Conservation (phyloP, 2,329 filamentous ascomycete species). For the Sarocladium brachiariae region DNA sequence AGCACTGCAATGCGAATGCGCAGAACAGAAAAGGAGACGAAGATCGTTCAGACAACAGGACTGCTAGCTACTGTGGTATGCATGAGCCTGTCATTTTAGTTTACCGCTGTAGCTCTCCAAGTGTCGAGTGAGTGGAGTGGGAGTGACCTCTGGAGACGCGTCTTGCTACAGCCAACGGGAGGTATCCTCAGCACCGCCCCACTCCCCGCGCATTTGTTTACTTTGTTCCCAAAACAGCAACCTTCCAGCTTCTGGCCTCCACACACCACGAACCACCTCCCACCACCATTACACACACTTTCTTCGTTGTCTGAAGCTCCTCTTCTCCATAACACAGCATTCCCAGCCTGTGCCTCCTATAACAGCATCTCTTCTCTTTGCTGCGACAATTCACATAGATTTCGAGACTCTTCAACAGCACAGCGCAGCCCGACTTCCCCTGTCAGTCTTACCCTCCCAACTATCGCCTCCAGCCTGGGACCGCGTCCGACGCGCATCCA, state of each 20-base stretch:
- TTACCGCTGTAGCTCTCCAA: no score
- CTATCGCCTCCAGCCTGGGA: slow-evolving; percentile 13
- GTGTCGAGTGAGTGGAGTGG: no score
- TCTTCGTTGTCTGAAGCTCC: not conserved
- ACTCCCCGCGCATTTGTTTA: slow-evolving; percentile 10
- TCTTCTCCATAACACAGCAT: slow-evolving; percentile 4
- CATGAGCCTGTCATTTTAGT: no score
- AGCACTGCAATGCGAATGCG: slow-evolving; percentile 5
- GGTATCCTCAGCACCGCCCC: slow-evolving; percentile 1
- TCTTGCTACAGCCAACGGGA: not conserved
- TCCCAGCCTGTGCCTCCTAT: not conserved
- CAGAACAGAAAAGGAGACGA: not conserved
- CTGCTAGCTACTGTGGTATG: no score
- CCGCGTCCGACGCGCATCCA: slow-evolving; percentile 18
- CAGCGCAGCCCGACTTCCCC: not conserved
- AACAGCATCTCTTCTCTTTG: not conserved
- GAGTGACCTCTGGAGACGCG: not conserved
- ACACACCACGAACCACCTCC: slow-evolving; percentile 5
- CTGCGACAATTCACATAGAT: not conserved
- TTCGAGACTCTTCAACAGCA: not conserved
- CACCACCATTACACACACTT: not conserved
- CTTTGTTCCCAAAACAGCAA: slow-evolving; percentile 7
- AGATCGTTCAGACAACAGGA: no score
- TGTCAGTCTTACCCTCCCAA: not conserved
- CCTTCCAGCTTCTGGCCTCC: not conserved